phyloP scores from a whole-genome alignment of 2,329 filamentous ascomycete genomes.

The Sodiomyces alkalinus region DNA sequence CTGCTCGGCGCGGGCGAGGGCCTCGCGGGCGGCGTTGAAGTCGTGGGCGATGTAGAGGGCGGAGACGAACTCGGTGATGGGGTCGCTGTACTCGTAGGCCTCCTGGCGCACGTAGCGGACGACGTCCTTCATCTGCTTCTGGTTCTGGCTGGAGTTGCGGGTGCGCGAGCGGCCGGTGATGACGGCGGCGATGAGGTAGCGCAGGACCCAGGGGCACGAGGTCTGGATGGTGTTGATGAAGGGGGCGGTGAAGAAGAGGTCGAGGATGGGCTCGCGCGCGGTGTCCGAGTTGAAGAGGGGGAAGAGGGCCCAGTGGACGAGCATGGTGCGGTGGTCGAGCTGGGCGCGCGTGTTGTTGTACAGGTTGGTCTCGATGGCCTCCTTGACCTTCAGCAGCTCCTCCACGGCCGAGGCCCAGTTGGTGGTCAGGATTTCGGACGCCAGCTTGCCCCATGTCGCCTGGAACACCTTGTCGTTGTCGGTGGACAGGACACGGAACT shows the following conservation, averaged over 20 bases:
- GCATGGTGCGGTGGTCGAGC: constrained; percentile 90
- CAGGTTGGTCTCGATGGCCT: constrained; percentile 83
- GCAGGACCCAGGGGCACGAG: constrained; percentile 87
- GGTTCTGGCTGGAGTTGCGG: constrained; percentile 74
- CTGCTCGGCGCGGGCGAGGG: constrained; percentile 74
- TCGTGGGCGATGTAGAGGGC: constrained; percentile 77
- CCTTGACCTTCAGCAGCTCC: constrained; percentile 79
- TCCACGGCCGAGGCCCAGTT: constrained; percentile 93
- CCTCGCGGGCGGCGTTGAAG: constrained; percentile 89
- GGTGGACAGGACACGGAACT: constrained; percentile 94
- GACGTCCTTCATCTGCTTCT: constrained; percentile 97
- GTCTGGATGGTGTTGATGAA: constrained; percentile 99
- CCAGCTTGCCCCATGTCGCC: constrained; percentile 95
- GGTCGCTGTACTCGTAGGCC: constrained; percentile 93
- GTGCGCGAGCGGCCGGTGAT: constrained; percentile 78
- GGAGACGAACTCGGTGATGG: constrained; percentile 90
- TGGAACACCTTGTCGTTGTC: constrained; percentile 95
- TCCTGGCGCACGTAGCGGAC: constrained; percentile 93
- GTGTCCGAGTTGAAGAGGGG: constrained; percentile 96
- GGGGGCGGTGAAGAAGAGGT: constrained; percentile 90
- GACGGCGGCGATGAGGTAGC: constrained; percentile 86
- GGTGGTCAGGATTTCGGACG: constrained; percentile 83
- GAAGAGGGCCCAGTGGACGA: constrained; percentile 97
- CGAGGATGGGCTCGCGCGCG: constrained; percentile 78
- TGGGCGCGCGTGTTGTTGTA: constrained; percentile 95